These are phyloP conservation scores for Mycocentrospora acerina DNA, from an alignment of 2,329 filamentous ascomycete species.

Conservation along the genomic window DNA sequence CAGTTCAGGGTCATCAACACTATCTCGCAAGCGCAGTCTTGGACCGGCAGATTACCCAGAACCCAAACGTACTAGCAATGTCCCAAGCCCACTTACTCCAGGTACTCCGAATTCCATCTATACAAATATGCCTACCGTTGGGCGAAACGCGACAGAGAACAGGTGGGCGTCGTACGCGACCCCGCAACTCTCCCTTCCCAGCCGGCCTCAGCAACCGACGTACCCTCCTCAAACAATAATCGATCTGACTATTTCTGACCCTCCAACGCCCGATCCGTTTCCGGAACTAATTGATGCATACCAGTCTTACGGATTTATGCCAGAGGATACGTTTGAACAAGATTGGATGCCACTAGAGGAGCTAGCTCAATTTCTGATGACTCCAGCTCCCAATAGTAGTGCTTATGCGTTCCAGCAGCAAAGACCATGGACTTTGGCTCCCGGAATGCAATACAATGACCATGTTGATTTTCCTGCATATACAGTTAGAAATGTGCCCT, in stretches of 20 bases:
- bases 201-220: slow-evolving; percentile 6
- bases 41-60: slow-evolving; percentile 20
- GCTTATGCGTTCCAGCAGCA: slow-evolving; percentile 17
- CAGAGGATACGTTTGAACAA: slow-evolving; percentile 19
- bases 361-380: slow-evolving; percentile 31
- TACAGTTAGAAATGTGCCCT: slow-evolving; percentile 3
- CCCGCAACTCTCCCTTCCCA: slow-evolving; percentile 3
- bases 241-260: slow-evolving; percentile 30
- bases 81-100: slow-evolving; percentile 24
- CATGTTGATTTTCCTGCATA: slow-evolving; percentile 1
- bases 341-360: slow-evolving; percentile 28
- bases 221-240: slow-evolving; percentile 9
- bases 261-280: slow-evolving; percentile 25
- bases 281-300: slow-evolving; percentile 18
- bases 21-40: slow-evolving; percentile 28
- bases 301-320: slow-evolving; percentile 1
- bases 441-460: background rate
- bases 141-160: background rate
- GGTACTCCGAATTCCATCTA: slow-evolving; percentile 19
- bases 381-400: slow-evolving; percentile 12
- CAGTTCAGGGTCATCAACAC: slow-evolving; percentile 4
- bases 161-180: background rate
- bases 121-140: background rate
- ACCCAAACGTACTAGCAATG: slow-evolving; percentile 27
- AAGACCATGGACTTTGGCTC: background rate